Evolutionary conservation across 129 eudicot species (phyloP).

Genomic region (Arctium minus): DNA sequence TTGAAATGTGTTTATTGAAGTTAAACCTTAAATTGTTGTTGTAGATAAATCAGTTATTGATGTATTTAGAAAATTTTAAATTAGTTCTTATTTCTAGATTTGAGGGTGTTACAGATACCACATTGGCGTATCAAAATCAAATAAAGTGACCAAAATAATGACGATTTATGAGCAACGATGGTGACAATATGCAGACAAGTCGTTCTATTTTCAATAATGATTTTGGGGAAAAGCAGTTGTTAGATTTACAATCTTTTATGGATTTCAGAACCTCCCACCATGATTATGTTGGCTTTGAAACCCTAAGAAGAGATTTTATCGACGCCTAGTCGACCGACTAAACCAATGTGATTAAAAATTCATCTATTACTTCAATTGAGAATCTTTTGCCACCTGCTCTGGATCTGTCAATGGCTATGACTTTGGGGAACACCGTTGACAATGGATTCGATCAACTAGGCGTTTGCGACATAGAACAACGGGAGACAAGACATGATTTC

Average conservation of each 20-base stretch:
- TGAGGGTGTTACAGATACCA: slow-evolving; percentile 14
- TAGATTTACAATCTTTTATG: not conserved
- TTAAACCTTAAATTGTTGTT: too few relatives aligned
- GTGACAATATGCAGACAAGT: slow-evolving; percentile 30
- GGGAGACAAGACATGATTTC: too few relatives aligned
- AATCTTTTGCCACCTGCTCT: slow-evolving; percentile 5
- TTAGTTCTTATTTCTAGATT: not conserved
- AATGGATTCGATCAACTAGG: slow-evolving; percentile 23
- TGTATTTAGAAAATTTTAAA: too few relatives aligned
- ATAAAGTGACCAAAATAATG: too few relatives aligned
- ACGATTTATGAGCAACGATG: slow-evolving; percentile 23
- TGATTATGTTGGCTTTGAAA: too few relatives aligned
- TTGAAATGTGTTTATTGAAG: too few relatives aligned
- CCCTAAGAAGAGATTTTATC: slow-evolving; percentile 6
- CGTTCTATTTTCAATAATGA: slow-evolving; percentile 25
- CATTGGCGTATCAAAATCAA: too few relatives aligned
- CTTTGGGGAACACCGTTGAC: not conserved
- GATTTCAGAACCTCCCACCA: not conserved
- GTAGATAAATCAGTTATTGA: too few relatives aligned
- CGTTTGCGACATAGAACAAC: not conserved
- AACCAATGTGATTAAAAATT: not conserved
- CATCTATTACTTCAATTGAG: not conserved
- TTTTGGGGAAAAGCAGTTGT: not conserved
- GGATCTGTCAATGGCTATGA: slow-evolving; percentile 38
- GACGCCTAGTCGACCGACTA: not conserved